Evolutionary conservation across 139 green algal genomes (phyloP), one percentile per base, ranked within the genome.

Genomic region (Coelastrella sp.): DNA sequence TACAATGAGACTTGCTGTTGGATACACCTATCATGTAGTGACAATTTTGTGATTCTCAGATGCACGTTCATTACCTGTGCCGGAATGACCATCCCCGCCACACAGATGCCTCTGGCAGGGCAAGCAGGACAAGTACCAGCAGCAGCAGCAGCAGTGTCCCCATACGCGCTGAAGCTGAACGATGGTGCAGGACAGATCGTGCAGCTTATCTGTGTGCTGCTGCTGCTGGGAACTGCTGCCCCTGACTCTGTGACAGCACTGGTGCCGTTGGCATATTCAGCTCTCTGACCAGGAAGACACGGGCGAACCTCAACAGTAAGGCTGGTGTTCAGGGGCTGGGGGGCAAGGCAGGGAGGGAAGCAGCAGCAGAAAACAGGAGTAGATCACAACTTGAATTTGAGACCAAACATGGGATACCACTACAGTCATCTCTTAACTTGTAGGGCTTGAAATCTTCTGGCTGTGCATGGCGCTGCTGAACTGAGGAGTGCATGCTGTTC

Each of bases 131-230:
- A 79, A 27, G 35, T 51, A 17, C 40, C 32, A 32, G 48, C 32
- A 48, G 73, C 32, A 30, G 34, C 50, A 30, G 73, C 73, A 50
- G 73, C 19, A 30, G 73, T 37, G 38, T 35, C 50, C 50, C 27
- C 32, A 35, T 67, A 66, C 11, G 48, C 73, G 7, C 23, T 81
- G 34, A 81, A 81, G 48, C 48, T 81, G 48, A 81, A 81, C 2
- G 73, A 81, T 6, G 48, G 73, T 6, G 73, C 32, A 3, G 35
- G 27, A 35, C 73, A 81, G 30, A 68, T 66, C 5, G 6, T 37
- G 73, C 73, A 81, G 15, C 19, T 68, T 30, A 68, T 35, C 8
- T 32, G 4, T 27, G 17, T 45, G 32, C 43, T 79, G 41, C 27
- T 67, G 72, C n/a, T 50, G 45, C 27, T 51, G 13, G 27, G 8